Evolutionary conservation across 495 filamentous ascomycete species (phyloP).

Genomic region (Jackrogersella minutella): DNA sequence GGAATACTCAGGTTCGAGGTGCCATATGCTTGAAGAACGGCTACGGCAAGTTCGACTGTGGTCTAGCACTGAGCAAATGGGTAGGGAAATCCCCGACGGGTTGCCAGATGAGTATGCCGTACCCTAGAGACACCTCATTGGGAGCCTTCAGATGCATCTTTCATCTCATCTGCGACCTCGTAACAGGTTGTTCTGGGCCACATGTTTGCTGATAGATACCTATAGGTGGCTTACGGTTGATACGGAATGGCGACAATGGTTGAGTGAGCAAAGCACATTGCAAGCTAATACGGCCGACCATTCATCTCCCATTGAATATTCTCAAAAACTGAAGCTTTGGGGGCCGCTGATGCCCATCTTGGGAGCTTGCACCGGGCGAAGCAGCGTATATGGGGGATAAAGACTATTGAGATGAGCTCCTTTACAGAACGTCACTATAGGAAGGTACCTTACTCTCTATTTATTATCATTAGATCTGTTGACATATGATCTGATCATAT

Average conservation of each 20-base stretch:
- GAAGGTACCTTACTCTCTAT: no score
- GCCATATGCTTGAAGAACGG: conserved; percentile 37
- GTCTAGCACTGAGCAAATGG: conserved; percentile 7
- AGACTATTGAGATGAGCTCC: no score
- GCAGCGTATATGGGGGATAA: no score
- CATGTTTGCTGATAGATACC: conserved; percentile 7
- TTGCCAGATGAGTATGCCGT: conserved; percentile 41
- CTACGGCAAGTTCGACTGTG: conserved; percentile 36
- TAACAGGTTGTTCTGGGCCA: no score
- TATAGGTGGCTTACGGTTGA: conserved; percentile 37
- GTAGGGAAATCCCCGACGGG: conserved; percentile 22
- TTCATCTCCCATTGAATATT: not conserved
- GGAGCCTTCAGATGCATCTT: no score
- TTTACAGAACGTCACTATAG: no score
- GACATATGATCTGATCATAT: no score
- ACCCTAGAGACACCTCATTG: no score
- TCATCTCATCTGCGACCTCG: no score
- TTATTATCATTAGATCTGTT: no score
- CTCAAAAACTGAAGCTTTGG: conserved; percentile 12
- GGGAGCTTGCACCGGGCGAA: conserved; percentile 4
- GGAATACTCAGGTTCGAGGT: conserved; percentile 38
- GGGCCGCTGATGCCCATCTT: conserved; percentile 28
- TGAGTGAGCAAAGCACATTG: conserved; percentile 30
- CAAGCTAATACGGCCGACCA: not conserved
- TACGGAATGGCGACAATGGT: conserved; percentile 38